Percentiles rank a stretch among this genome's conserved stretches.
Conservation (phyloP, 352 stramenopile genomes). For the Globisporangium paddicum region DNA sequence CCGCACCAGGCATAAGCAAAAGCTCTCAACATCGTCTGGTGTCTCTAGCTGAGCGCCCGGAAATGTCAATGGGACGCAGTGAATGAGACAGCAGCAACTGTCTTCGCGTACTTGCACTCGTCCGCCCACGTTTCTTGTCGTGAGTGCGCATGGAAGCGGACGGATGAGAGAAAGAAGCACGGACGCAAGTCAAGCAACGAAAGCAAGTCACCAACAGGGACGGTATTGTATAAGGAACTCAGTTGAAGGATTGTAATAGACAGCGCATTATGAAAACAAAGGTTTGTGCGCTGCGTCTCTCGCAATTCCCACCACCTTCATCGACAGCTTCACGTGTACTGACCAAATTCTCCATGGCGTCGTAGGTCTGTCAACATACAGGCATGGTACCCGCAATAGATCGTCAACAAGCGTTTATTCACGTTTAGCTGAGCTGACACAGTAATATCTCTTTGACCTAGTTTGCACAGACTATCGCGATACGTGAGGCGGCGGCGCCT, state of each 20-base stretch:
- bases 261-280: neutral
- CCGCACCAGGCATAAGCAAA: neutral
- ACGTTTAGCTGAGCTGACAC: neutral
- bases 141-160: too few relatives aligned
- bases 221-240: conserved; percentile 5
- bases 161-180: neutral
- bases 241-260: conserved; percentile 9
- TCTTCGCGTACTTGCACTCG: too few relatives aligned
- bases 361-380: too few relatives aligned
- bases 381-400: too few relatives aligned
- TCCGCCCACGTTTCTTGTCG: neutral
- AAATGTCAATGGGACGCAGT: too few relatives aligned
- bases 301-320: neutral
- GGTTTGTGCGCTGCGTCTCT: neutral
- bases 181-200: neutral
- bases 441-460: neutral
- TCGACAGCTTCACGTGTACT: too few relatives aligned
- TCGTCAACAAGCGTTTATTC: neutral
- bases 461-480: neutral
- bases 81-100: too few relatives aligned
- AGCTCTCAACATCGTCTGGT: too few relatives aligned
- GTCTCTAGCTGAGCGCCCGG: neutral
- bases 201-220: neutral
- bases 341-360: too few relatives aligned
- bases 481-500: neutral